Evolutionary conservation across 2,329 filamentous ascomycete genomes (phyloP), one percentile per base, ranked within the genome.

Genomic region (Fusarium pseudoanthophilum): DNA sequence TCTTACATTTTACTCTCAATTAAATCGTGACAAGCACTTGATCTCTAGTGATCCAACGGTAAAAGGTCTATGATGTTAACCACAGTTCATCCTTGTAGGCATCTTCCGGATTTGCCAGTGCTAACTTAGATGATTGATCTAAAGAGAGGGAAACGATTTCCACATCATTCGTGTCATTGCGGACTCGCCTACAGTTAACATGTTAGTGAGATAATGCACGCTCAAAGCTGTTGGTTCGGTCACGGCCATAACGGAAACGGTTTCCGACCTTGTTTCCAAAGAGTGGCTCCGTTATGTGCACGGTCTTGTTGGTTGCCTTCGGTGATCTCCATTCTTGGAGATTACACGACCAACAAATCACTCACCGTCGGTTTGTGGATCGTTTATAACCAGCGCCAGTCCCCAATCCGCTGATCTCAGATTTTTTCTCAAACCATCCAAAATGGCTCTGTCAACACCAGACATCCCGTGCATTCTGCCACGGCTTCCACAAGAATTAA

Each of bases 161-260:
- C 26, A 7, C 11, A 2, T 8, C 14, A 28, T n/a, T 16, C 4
- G 4, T 11, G 2, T 8, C 1, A 20, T 34, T 7, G n/a, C 16
- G 1, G 30, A 10, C 4, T 24, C 5, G 8, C 16, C n/a, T 24
- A 11, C 2, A 24, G n/a, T 14, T 5, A 40, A n/a, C 2, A 40
- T 0, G 39, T 1, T 40, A n/a, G 39, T 14, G 39, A 40, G 3
- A 30, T 18, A 34, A 10, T 13, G 30, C 5, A 9, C 2, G 10
- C 5, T 14, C 0, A 32, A 51, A 18, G 11, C 5, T 16, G 7
- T 14, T 51, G 2, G 8, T 34, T 7, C 11, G 7, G n/a, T 20
- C 30, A 26, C 16, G 4, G 16, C 2, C n/a, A 26, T 52, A 5
- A 7, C 2, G 3, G n/a, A n/a, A 24, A 5, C 11, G 9, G 0